phyloP scores from a whole-genome alignment of 140 eudicot genomes.

The Cichorium intybus region DNA sequence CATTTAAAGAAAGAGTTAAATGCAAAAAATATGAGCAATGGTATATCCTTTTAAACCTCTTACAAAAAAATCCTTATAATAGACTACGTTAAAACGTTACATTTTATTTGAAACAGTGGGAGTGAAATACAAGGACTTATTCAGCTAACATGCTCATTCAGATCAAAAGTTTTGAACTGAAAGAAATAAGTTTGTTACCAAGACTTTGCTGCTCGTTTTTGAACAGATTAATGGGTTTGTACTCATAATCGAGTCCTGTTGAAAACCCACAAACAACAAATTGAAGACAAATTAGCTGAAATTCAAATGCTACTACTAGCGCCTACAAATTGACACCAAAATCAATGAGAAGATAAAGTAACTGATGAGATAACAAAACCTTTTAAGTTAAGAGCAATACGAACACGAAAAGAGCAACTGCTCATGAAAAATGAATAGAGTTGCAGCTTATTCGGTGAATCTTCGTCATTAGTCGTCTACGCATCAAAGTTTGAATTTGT shows the following conservation, averaged over 20 bases:
- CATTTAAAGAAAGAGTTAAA: neutral
- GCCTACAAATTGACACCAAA: neutral
- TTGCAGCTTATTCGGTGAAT: slow-evolving; percentile 33
- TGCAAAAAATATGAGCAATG: no score
- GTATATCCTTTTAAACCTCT: no score
- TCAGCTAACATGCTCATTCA: neutral
- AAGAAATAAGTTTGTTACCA: slow-evolving; percentile 36
- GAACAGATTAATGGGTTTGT: slow-evolving; percentile 53
- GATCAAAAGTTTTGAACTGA: neutral
- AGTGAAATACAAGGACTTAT: no score
- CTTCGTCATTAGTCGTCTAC: neutral
- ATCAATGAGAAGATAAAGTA: neutral
- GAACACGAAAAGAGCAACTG: slow-evolving; percentile 67
- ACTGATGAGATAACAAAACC: slow-evolving; percentile 31
- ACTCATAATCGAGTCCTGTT: slow-evolving; percentile 77
- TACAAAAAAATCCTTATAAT: no score
- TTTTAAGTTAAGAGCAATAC: slow-evolving; percentile 78
- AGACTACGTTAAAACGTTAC: no score
- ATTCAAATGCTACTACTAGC: neutral
- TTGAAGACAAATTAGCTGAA: neutral
- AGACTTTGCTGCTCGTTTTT: slow-evolving; percentile 51
- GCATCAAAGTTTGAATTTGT: neutral
- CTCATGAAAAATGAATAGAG: slow-evolving; percentile 65
- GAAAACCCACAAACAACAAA: slow-evolving; percentile 4
- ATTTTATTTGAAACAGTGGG: no score